phyloP scores from a whole-genome alignment of 2,329 filamentous ascomycete genomes.

The Paecilomyces variotii region DNA sequence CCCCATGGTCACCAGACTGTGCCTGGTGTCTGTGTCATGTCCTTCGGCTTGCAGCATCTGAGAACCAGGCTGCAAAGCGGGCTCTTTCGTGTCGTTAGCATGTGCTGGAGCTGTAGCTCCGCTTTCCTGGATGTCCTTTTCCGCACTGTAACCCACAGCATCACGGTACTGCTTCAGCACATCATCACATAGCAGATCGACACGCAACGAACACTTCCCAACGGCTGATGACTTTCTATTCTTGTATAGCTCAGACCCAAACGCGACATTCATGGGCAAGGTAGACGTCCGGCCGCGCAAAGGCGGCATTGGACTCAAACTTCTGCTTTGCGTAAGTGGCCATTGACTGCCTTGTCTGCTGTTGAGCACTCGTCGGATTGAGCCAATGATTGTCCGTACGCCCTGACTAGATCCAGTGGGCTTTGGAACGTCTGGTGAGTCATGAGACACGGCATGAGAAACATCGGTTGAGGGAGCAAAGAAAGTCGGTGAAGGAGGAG shows the following conservation, averaged over 20 bases:
- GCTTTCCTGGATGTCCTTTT: constrained; percentile 13
- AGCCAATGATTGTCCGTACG: constrained; percentile 79
- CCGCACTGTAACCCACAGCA: constrained; percentile 59
- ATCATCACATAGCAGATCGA: constrained; percentile 75
- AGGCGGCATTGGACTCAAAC: constrained; percentile 24
- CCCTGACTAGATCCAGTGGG: constrained; percentile 45
- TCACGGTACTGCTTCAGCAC: constrained; percentile 71
- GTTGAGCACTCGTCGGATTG: constrained; percentile 73
- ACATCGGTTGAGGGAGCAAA: constrained; percentile 22
- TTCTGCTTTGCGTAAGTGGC: constrained; percentile 25
- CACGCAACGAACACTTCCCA: constrained; percentile 51
- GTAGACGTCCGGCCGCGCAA: constrained; percentile 32
- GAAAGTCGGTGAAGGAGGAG: constrained; percentile 40
- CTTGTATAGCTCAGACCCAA: constrained; percentile 36
- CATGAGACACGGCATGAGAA: constrained; percentile 19
- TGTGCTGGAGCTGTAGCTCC: constrained; percentile 3
- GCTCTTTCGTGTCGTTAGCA: constrained; percentile 3
- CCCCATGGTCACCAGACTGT: constrained; percentile 61
- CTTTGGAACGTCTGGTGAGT: constrained; percentile 21
- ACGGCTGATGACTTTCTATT: constrained; percentile 27
- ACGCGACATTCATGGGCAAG: constrained; percentile 38
- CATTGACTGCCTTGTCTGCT: constrained; percentile 40
- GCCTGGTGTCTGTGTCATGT: constrained; percentile 24
- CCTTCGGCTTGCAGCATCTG: constrained; percentile 7
- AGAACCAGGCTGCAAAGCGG: not conserved